These are phyloP conservation scores for Apiospora pterosperma DNA, from an alignment of 2,329 filamentous ascomycete genomes.

Conservation along the genomic window DNA sequence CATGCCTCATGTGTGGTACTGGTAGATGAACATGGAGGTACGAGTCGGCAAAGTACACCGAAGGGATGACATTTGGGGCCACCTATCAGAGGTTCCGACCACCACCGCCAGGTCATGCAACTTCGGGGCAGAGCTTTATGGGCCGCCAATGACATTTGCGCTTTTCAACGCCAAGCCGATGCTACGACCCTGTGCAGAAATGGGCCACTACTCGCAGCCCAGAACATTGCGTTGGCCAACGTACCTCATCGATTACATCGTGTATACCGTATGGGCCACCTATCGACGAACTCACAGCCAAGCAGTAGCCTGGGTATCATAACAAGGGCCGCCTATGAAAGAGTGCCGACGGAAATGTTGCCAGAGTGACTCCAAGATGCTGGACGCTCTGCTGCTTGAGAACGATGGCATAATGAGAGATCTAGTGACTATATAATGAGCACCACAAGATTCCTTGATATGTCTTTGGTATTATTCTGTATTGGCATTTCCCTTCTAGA, in stretches of 20 bases:
- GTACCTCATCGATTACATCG: not conserved
- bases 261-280: not conserved
- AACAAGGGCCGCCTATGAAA: not conserved
- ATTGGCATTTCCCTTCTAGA: too few relatives aligned
- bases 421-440: too few relatives aligned
- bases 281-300: not conserved
- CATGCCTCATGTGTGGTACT: not conserved
- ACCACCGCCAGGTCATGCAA: too few relatives aligned
- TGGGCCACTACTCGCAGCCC: not conserved
- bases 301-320: not conserved
- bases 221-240: not conserved
- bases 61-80: not conserved
- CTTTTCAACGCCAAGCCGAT: too few relatives aligned
- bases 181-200: not conserved
- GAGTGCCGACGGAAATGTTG: not conserved
- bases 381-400: too few relatives aligned
- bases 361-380: too few relatives aligned
- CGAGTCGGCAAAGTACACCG: not conserved
- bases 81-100: not conserved
- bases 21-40: not conserved
- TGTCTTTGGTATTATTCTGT: too few relatives aligned
- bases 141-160: not conserved
- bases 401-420: too few relatives aligned
- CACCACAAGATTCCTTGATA: too few relatives aligned
- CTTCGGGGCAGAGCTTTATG: too few relatives aligned